Conservation (phyloP, 257 asterid species). For the Solanum ossicruentum region DNA sequence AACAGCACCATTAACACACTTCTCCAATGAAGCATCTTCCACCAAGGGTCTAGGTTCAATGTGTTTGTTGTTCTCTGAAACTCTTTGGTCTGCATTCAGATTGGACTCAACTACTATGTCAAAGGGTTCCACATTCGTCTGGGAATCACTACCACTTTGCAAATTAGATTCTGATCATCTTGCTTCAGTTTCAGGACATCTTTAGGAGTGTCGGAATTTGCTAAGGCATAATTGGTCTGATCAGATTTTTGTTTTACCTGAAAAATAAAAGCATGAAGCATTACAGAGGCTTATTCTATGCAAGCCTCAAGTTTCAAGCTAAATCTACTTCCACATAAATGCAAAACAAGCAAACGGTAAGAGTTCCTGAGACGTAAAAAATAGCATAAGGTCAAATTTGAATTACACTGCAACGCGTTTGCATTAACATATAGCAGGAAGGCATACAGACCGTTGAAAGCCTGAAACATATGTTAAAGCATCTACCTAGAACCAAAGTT, state of each 20-base stretch:
- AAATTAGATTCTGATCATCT: conserved; percentile 34
- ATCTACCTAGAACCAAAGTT: background rate
- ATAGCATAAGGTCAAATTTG: background rate
- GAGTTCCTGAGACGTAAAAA: background rate
- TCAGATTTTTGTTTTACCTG: conserved; percentile 62
- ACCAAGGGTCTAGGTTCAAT: conserved; percentile 22
- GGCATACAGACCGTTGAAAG: background rate
- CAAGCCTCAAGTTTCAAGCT: background rate
- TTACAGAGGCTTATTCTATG: background rate
- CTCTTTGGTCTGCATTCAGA: conserved; percentile 19
- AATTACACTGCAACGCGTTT: background rate
- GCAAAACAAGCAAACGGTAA: background rate
- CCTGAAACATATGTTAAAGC: background rate
- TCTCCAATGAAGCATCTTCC: conserved; percentile 19
- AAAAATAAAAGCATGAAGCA: conserved; percentile 8
- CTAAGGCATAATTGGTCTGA: conserved; percentile 28
- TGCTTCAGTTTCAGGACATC: conserved; percentile 23
- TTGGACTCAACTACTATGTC: conserved; percentile 25
- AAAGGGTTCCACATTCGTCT: conserved; percentile 9
- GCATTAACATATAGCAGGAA: background rate
- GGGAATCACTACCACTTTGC: conserved; percentile 23
- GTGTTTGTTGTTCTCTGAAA: conserved; percentile 15
- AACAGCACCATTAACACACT: conserved; percentile 18
- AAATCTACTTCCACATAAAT: background rate
- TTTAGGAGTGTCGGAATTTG: conserved; percentile 40